Base-by-base conservation (phyloP, 2,329 filamentous ascomycete genomes). In the Neocatenulostroma microsporum region DNA sequence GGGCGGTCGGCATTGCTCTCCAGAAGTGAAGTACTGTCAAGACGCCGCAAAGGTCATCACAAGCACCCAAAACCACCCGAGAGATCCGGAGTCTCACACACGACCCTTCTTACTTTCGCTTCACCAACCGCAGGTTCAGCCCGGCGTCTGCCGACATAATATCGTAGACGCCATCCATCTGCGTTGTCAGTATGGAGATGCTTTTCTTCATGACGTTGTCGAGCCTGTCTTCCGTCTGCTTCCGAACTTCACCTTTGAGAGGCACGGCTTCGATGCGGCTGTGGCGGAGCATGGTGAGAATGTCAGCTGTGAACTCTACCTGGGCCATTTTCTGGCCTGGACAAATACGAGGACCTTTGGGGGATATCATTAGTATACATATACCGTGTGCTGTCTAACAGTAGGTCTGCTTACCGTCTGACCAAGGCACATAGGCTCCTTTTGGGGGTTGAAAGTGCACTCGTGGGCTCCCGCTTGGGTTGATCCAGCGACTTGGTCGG, bases 301-400 rank as follows among this genome's bases (percentile, higher is more conserved):
- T 47, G 2, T 68, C 62, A 10, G 62, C 63, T 3, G 66, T 62
- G 49, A 74, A 73, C 49, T 76, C 72, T 2, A 75, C 71, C 52
- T 75, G 68, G 2, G 70, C 60, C 61, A 76, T 70, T 47, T 73
- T 73, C 57, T 68, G 61, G 1, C 72, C 72, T 0, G 70, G 69
- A 47, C 72, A 75, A 3, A 67, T 53, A 4, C 72, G 51, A 9
- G 70, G 68, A 0, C 72, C 71, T 3, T 44, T 50, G 1, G 5
- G 9, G 17, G 15, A 20, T 18, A n/a, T 9, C 9, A 15, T 15
- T 31, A 10, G 9, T 31, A 9, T n/a, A n/a, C n/a, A n/a, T n/a
- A n/a, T n/a, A n/a, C n/a, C n/a, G n/a, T n/a, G n/a, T n/a, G n/a
- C n/a, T n/a, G n/a, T n/a, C n/a, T n/a, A n/a, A n/a, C n/a, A n/a